Conservation (phyloP, 2,329 filamentous ascomycete genomes). For the Diaporthe batatas region DNA sequence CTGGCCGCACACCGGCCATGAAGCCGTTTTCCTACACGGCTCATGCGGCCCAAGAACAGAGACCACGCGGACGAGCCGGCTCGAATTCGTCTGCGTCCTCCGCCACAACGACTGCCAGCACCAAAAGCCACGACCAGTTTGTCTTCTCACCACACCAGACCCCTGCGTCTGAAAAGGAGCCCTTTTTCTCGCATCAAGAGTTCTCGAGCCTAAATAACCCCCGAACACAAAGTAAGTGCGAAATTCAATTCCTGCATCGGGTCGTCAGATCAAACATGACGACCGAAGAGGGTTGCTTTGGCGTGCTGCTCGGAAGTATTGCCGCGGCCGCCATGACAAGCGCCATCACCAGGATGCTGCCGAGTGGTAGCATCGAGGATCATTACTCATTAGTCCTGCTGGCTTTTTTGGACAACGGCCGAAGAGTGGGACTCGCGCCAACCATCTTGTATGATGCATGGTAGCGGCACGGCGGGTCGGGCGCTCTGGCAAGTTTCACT, state of each 20-base stretch:
- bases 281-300: neutral
- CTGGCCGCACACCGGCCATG: slow-evolving; percentile 48
- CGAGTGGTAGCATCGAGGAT: neutral
- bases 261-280: neutral
- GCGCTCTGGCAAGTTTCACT: slow-evolving; percentile 23
- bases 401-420: slow-evolving; percentile 21
- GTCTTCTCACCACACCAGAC: slow-evolving; percentile 54
- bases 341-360: slow-evolving; percentile 7
- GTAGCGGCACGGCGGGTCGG: slow-evolving; percentile 16
- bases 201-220: slow-evolving; percentile 17
- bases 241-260: neutral
- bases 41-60: slow-evolving; percentile 12
- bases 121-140: slow-evolving; percentile 51
- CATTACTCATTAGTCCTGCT: slow-evolving; percentile 18
- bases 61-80: slow-evolving; percentile 44
- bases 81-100: slow-evolving; percentile 62
- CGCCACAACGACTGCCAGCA: slow-evolving; percentile 45
- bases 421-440: neutral
- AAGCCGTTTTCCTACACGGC: slow-evolving; percentile 51
- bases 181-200: slow-evolving; percentile 37
- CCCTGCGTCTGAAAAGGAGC: slow-evolving; percentile 45
- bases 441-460: slow-evolving; percentile 6
- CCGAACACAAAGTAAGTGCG: slow-evolving; percentile 21
- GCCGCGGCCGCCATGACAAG: slow-evolving; percentile 21
- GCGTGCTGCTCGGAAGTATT: slow-evolving; percentile 13